A percentile compares a stretch with the other conserved stretches of the same genome.
Evolutionary conservation across 495 filamentous ascomycete genomes (phyloP).

Genomic region (Aspergillus taichungensis): DNA sequence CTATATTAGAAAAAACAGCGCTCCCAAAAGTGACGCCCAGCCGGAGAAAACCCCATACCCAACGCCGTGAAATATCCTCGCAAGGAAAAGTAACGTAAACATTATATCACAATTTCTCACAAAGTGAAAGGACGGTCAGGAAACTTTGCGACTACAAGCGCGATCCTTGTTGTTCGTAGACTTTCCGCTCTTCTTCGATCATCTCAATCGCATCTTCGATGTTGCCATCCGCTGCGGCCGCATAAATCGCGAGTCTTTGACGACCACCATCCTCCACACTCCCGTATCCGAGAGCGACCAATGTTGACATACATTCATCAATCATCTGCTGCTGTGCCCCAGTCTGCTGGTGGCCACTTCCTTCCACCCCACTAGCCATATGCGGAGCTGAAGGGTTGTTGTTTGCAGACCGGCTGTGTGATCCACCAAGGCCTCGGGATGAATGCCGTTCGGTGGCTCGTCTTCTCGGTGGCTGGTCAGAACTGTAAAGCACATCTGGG

Average conservation of each 20-base stretch:
- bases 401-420: constrained; percentile 3
- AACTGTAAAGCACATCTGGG: neutral
- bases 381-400: constrained; percentile 1
- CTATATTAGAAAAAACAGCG: too few species aligned
- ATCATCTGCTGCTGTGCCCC: constrained; percentile 18
- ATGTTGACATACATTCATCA: constrained; percentile 36
- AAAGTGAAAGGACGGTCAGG: too few species aligned
- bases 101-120: neutral
- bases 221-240: constrained; percentile 39
- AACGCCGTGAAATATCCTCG: too few species aligned
- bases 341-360: neutral
- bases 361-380: neutral
- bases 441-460: constrained; percentile 22
- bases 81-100: constrained; percentile 1
- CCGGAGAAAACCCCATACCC: too few species aligned
- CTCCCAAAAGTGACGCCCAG: too few species aligned
- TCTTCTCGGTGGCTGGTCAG: constrained; percentile 12
- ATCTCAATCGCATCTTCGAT: constrained; percentile 45
- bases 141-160: too few species aligned
- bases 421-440: constrained; percentile 4
- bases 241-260: constrained; percentile 42
- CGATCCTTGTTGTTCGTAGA: constrained; percentile 28
- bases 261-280: constrained; percentile 30
- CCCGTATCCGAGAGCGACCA: constrained; percentile 44
- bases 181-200: constrained; percentile 47